These are phyloP conservation scores for Nyssa sinensis DNA, from an alignment of 148 eudicot species.

Conservation along the genomic window DNA sequence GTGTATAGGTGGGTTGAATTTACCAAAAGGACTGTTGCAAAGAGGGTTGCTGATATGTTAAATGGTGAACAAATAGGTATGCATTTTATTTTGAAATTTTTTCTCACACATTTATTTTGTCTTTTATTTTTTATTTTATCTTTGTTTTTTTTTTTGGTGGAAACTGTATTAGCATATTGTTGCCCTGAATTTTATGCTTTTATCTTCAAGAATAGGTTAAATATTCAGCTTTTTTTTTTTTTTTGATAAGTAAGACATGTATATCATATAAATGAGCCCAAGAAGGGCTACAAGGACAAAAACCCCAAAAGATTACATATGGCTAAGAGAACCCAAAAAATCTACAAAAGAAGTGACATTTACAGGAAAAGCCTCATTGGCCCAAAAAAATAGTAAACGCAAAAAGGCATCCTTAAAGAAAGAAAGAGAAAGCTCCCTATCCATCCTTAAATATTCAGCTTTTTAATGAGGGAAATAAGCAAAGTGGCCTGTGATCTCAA, in stretches of 20 bases:
- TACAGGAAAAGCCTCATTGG: no score
- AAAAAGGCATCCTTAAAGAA: no score
- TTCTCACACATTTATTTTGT: background rate
- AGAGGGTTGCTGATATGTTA: conserved; percentile 69
- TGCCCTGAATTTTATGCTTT: background rate
- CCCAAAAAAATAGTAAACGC: no score
- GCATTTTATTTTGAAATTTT: background rate
- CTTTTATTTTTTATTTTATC: background rate
- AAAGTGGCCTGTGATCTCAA: background rate
- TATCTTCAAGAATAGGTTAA: background rate
- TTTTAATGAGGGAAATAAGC: background rate
- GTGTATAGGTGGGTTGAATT: conserved; percentile 95
- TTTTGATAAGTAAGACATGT: no score
- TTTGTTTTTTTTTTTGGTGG: background rate
- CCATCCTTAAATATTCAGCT: no score
- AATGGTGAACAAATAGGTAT: conserved; percentile 90
- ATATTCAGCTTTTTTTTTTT: background rate
- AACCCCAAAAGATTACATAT: no score
- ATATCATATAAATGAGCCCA: no score
- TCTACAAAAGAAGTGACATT: no score
- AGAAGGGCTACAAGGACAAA: no score
- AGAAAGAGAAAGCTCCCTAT: no score
- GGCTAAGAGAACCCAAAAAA: no score
- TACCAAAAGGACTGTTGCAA: conserved; percentile 64
- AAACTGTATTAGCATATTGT: background rate